These are phyloP conservation scores for Nakazawaea anatomiae DNA, from an alignment of 805 yeast species.

Conservation along the genomic window DNA sequence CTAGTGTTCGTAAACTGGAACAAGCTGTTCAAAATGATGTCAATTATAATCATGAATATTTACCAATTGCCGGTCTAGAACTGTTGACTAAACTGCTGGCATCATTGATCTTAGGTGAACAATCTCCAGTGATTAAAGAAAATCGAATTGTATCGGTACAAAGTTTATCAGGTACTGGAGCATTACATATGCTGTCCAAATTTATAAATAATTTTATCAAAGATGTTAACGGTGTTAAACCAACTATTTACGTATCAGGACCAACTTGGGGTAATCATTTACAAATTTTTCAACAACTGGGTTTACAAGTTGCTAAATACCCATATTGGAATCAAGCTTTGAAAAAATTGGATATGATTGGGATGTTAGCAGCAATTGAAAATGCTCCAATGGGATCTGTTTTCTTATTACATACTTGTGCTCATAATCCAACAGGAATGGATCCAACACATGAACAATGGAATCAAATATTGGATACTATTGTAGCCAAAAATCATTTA, in stretches of 20 bases:
- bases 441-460: slow-evolving; percentile 83
- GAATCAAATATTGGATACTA: slow-evolving; percentile 63
- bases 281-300: slow-evolving; percentile 72
- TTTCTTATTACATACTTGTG: slow-evolving; percentile 86
- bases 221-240: slow-evolving; percentile 31
- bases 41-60: slow-evolving; percentile 73
- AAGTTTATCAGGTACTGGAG: slow-evolving; percentile 94
- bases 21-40: slow-evolving; percentile 33
- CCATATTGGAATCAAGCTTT: slow-evolving; percentile 61
- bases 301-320: slow-evolving; percentile 57
- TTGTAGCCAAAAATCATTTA: slow-evolving; percentile 53
- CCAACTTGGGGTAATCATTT: slow-evolving; percentile 96
- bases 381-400: slow-evolving; percentile 52
- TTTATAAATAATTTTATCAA: slow-evolving; percentile 60
- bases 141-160: slow-evolving; percentile 73
- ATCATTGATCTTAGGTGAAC: slow-evolving; percentile 46
- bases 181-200: slow-evolving; percentile 78
- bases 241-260: slow-evolving; percentile 59
- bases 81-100: slow-evolving; percentile 56
- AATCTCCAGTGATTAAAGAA: slow-evolving; percentile 13
- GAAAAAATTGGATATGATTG: slow-evolving; percentile 61
- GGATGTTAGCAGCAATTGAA: slow-evolving; percentile 53
- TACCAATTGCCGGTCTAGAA: slow-evolving; percentile 78
- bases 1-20: slow-evolving; percentile 68
- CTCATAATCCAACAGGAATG: slow-evolving; percentile 96